Conservation (phyloP, 805 yeast species). For the Dipodascopsis uninucleata region DNA sequence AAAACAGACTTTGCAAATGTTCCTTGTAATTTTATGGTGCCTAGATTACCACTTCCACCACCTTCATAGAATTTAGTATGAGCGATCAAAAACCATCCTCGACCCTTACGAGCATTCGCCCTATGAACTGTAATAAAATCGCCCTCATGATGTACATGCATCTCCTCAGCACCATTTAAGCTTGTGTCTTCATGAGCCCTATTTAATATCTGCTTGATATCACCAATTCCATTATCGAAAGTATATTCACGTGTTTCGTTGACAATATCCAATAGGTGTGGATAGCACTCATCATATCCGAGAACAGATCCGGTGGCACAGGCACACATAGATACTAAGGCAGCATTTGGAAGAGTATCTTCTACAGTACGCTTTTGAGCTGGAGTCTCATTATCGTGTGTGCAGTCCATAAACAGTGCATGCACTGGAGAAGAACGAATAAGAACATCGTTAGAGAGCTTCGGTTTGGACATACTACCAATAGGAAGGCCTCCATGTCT, state of each 20-base stretch:
- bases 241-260: conserved; percentile 63
- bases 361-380: conserved; percentile 86
- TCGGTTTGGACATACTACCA: conserved; percentile 64
- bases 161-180: conserved; percentile 66
- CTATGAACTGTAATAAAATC: conserved; percentile 90
- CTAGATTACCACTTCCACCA: conserved; percentile 31
- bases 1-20: conserved; percentile 46
- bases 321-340: conserved; percentile 85
- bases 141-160: conserved; percentile 91
- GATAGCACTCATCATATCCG: conserved; percentile 92
- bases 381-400: conserved; percentile 93
- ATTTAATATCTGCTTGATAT: conserved; percentile 51
- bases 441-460: conserved; percentile 41
- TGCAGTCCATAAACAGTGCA: conserved; percentile 95
- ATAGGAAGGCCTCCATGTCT: conserved; percentile 94
- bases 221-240: conserved; percentile 61
- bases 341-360: conserved; percentile 93
- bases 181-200: conserved; percentile 40
- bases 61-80: conserved; percentile 67
- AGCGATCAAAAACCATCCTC: conserved; percentile 85
- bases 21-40: conserved; percentile 36
- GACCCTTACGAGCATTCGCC: conserved; percentile 75
- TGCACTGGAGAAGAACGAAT: conserved; percentile 75
- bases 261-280: conserved; percentile 75
- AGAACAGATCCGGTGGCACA: conserved; percentile 92